A percentile compares a stretch with the other conserved stretches of the same genome.
These are phyloP conservation scores for Saccharomycopsis sp. DNA, from an alignment of 805 yeast genomes.

Conservation along the genomic window DNA sequence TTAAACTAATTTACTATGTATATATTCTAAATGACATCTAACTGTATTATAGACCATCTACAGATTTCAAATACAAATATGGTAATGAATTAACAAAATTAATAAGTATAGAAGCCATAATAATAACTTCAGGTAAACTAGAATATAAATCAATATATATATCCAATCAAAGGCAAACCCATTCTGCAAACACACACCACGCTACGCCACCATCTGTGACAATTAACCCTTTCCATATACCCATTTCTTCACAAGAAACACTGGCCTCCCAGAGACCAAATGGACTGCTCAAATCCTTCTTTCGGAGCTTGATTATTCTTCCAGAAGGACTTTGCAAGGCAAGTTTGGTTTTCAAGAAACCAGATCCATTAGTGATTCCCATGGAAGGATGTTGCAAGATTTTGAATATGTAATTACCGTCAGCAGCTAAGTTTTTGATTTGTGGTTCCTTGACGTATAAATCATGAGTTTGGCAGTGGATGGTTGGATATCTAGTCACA, in stretches of 20 bases:
- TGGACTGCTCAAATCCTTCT: slow-evolving; percentile 40
- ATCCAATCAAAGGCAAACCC: slow-evolving; percentile 50
- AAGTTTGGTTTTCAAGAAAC: slow-evolving; percentile 44
- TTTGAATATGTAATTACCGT: slow-evolving; percentile 59
- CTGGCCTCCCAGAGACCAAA: slow-evolving; percentile 55
- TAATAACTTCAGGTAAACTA: not conserved
- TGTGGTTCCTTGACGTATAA: slow-evolving; percentile 84
- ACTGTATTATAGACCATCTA: no score
- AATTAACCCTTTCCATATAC: slow-evolving; percentile 79
- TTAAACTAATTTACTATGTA: not conserved
- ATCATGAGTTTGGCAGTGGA: slow-evolving; percentile 63
- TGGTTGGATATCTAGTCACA: slow-evolving; percentile 66
- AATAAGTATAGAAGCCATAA: not conserved
- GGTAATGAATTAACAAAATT: not conserved
- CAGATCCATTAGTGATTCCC: slow-evolving; percentile 36
- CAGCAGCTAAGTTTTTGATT: slow-evolving; percentile 48
- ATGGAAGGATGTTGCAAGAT: slow-evolving; percentile 56
- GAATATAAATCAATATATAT: slow-evolving; percentile 2
- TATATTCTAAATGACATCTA: no score
- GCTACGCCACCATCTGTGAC: slow-evolving; percentile 69
- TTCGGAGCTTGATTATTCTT: slow-evolving; percentile 53
- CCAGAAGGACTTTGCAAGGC: slow-evolving; percentile 86
- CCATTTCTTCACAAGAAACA: slow-evolving; percentile 60
- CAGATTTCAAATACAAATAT: no score
- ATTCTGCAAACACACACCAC: slow-evolving; percentile 88